Base-by-base conservation (phyloP, 2,329 filamentous ascomycete genomes). In the Aspergillus felis region DNA sequence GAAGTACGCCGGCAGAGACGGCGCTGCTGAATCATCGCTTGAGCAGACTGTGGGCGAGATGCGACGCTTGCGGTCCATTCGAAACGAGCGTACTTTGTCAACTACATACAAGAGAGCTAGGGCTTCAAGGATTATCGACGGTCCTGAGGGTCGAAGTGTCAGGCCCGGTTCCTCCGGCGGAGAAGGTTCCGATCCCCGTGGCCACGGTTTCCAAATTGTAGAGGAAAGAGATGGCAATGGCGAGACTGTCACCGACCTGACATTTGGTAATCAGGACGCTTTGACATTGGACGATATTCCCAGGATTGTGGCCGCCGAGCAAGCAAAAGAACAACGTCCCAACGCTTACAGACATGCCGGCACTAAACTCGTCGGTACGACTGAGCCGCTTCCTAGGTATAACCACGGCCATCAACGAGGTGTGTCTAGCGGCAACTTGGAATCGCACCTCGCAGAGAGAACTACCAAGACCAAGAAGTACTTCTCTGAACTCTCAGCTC, bases 31-130 rank as follows among this genome's bases (percentile, higher is more conserved):
- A 63, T 84, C 87, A 67, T 91, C 89, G 53, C 94, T 97, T 71
- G 93, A 97, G 78, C 95, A 92, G 76, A 96, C 93, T 50, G 87
- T 99, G 65, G 95, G 94, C 64, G 94, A 99, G 75, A 94, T 99
- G 71, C 88, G 92, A 67, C 85, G 94, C 61, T 78, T 99, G 58
- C 87, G 93, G 63, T 97, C 94, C 60, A 97, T 93, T 24, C 87
- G 94, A 29, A 88, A 97, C 70, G 93, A 99, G 69, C 93, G 95
- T 70, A 91, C 96, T 68, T 79, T 99, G 47, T 97, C 93, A 38
- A 95, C 91, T 24, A 97, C 92, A 52, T 92, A 93, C 72, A 90
- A 90, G 71, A 94, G 92, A 68, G 91, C 93, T 51, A 85, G 94
- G 64, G 91, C 91, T 27, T 97, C 94, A 8, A 85, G 91, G 55